These are phyloP conservation scores for Trichoderma breve DNA, from an alignment of 2,329 filamentous ascomycete genomes.

Conservation along the genomic window DNA sequence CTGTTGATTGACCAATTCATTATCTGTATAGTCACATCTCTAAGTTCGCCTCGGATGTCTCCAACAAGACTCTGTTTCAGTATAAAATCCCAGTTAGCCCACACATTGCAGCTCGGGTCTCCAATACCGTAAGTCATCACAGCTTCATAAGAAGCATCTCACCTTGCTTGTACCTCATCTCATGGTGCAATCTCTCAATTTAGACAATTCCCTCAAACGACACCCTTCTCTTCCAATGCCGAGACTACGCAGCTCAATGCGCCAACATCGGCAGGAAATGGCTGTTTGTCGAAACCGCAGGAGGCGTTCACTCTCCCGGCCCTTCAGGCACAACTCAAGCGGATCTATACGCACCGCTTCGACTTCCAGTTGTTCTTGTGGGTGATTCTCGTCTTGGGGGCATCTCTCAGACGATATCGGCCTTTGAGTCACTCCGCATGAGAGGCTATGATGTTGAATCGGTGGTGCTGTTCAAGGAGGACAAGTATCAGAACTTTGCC, in stretches of 20 bases:
- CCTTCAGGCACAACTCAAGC: slow-evolving; percentile 75
- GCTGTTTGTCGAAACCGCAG: slow-evolving; percentile 76
- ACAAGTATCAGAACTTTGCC: slow-evolving; percentile 63
- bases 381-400: slow-evolving; percentile 75
- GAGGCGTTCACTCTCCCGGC: slow-evolving; percentile 75
- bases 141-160: slow-evolving; percentile 12
- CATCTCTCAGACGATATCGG: slow-evolving; percentile 76
- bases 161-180: neutral
- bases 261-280: slow-evolving; percentile 49
- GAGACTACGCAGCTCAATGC: slow-evolving; percentile 42
- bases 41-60: slow-evolving; percentile 53
- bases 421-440: slow-evolving; percentile 74
- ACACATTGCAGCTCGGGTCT: slow-evolving; percentile 63
- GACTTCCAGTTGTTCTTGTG: slow-evolving; percentile 71
- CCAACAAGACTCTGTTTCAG: slow-evolving; percentile 61
- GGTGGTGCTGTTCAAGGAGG: slow-evolving; percentile 66
- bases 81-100: slow-evolving; percentile 75
- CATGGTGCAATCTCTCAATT: neutral
- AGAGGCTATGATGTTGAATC: slow-evolving; percentile 74
- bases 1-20: neutral
- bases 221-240: slow-evolving; percentile 44
- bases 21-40: slow-evolving; percentile 55
- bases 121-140: slow-evolving; percentile 40
- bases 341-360: slow-evolving; percentile 71
- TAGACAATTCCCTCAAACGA: slow-evolving; percentile 52